phyloP scores from a whole-genome alignment of 108 stramenopile species.

The Nannochloropsis gaditana region DNA sequence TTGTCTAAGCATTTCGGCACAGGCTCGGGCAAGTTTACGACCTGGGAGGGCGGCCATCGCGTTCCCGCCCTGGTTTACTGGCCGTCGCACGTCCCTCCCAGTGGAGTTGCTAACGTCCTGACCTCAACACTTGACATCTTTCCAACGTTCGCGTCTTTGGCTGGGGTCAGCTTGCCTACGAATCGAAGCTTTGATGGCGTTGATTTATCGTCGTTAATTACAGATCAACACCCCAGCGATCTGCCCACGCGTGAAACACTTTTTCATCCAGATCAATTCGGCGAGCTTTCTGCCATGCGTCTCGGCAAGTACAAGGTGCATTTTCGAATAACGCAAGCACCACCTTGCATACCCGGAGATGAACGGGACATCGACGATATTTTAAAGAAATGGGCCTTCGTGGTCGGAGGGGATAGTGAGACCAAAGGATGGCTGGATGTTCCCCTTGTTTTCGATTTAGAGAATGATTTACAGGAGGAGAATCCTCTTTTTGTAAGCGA shows the following conservation, averaged over 20 bases:
- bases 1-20: neutral
- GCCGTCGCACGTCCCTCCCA: neutral
- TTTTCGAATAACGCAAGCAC: neutral
- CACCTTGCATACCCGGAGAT: neutral
- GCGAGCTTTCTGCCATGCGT: conserved; percentile 11
- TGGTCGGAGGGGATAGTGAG: neutral
- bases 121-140: conserved; percentile 19
- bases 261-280: neutral
- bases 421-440: conserved; percentile 13
- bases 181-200: conserved; percentile 8
- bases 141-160: neutral
- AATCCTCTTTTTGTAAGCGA: neutral
- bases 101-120: neutral
- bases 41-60: conserved; percentile 23
- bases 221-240: neutral
- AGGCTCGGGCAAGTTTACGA: conserved; percentile 12
- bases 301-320: neutral
- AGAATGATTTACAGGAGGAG: neutral
- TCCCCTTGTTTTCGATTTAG: conserved; percentile 2
- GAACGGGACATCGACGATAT: neutral
- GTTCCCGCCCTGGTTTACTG: neutral
- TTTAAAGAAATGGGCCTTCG: neutral
- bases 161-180: neutral
- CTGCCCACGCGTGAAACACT: neutral
- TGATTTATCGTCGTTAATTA: neutral